Evolutionary conservation across 768 basidiomycete species (phyloP).

Genomic region (Fomitopsis serialis): DNA sequence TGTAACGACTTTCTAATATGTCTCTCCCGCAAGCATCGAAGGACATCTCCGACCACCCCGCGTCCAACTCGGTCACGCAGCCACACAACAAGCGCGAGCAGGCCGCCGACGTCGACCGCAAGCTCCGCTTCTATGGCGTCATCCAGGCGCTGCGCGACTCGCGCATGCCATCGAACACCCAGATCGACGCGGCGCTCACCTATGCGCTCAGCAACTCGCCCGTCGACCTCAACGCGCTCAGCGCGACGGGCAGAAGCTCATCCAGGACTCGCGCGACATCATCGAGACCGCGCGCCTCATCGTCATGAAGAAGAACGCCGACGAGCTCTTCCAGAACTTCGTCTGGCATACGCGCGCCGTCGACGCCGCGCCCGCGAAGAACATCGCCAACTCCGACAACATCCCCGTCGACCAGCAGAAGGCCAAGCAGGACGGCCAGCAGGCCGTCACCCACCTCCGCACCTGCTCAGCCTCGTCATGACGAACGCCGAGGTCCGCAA

Average conservation of each 20-base stretch:
- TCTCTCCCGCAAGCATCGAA: constrained; percentile 59
- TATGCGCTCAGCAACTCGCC: constrained; percentile 60
- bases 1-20: constrained; percentile 32
- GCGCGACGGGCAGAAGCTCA: constrained; percentile 72
- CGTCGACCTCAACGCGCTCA: constrained; percentile 61
- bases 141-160: constrained; percentile 78
- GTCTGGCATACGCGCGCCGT: constrained; percentile 72
- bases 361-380: constrained; percentile 36
- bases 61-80: constrained; percentile 50
- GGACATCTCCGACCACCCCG: constrained; percentile 56
- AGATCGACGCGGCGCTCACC: constrained; percentile 68
- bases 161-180: constrained; percentile 72
- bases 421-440: constrained; percentile 15
- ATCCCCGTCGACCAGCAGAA: constrained; percentile 50
- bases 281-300: constrained; percentile 68
- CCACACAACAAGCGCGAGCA: constrained; percentile 57
- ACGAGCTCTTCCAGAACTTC: constrained; percentile 91
- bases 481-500: constrained; percentile 95
- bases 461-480: constrained; percentile 82
- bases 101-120: constrained; percentile 76
- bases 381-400: constrained; percentile 29
- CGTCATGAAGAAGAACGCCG: constrained; percentile 79
- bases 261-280: constrained; percentile 75
- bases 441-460: constrained; percentile 81
- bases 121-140: constrained; percentile 78